Evolutionary conservation across 805 yeast species (phyloP).

Genomic region (Metschnikowia reukaufii): DNA sequence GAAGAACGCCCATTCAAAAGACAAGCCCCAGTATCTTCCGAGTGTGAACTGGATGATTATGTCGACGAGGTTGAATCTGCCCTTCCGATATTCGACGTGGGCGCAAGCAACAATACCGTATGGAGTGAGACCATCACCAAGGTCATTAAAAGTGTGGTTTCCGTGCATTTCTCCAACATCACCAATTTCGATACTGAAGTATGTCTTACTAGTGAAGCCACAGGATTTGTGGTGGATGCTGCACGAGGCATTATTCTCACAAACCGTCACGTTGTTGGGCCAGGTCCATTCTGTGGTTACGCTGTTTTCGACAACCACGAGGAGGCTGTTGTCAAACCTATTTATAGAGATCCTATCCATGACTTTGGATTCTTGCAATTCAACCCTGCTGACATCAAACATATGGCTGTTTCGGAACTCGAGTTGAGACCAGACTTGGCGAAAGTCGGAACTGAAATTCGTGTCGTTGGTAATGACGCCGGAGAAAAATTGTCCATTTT

Average conservation of each 20-base stretch:
- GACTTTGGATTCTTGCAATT: conserved; percentile 89
- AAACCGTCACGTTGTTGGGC: conserved; percentile 92
- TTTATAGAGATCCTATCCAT: conserved; percentile 92
- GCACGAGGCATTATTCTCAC: conserved; percentile 80
- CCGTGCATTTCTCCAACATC: conserved; percentile 86
- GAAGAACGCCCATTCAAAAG: conserved; percentile 14
- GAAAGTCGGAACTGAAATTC: conserved; percentile 86
- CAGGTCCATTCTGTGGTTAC: conserved; percentile 91
- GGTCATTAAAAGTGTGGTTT: conserved; percentile 84
- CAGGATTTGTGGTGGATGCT: conserved; percentile 91
- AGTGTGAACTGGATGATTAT: conserved; percentile 16
- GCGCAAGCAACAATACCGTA: conserved; percentile 21
- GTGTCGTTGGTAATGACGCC: conserved; percentile 95
- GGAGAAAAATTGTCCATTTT: conserved; percentile 90
- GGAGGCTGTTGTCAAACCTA: conserved; percentile 81
- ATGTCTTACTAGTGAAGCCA: conserved; percentile 83
- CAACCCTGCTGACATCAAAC: conserved; percentile 67
- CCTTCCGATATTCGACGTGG: conserved; percentile 15
- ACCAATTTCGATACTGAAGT: conserved; percentile 83
- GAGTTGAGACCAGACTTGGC: conserved; percentile 79
- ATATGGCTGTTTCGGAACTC: conserved; percentile 68
- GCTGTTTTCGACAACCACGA: conserved; percentile 94
- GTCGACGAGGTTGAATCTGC: conserved; percentile 9
- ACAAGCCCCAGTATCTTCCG: conserved; percentile 10
- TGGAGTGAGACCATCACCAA: conserved; percentile 83